Evolutionary conservation across 1,284 basidiomycete species (phyloP).

Genomic region (Cutaneotrichosporon spelunceum): DNA sequence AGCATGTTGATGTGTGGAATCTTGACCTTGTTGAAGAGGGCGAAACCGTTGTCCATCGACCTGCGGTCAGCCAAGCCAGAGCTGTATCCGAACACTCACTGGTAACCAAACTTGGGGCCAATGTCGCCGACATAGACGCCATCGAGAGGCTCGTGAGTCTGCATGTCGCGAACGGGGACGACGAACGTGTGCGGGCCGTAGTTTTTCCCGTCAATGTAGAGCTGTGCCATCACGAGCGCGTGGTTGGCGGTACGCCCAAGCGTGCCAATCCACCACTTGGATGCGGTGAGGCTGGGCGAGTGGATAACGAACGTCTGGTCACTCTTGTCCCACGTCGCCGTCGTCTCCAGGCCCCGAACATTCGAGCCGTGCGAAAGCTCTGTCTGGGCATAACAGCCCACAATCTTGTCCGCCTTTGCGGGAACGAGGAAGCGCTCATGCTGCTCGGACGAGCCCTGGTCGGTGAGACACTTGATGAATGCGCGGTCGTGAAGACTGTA

Average conservation of each 20-base stretch:
- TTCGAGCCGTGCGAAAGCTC: slow-evolving; percentile 56
- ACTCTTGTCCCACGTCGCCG: slow-evolving; percentile 57
- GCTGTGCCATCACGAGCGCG: slow-evolving; percentile 58
- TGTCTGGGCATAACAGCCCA: slow-evolving; percentile 60
- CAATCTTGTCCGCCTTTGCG: slow-evolving; percentile 34
- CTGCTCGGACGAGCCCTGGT: slow-evolving; percentile 24
- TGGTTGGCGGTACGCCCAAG: slow-evolving; percentile 59
- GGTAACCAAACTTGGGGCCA: slow-evolving; percentile 60
- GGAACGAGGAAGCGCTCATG: slow-evolving; percentile 24
- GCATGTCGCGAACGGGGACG: slow-evolving; percentile 57
- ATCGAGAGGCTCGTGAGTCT: slow-evolving; percentile 54
- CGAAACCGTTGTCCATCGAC: slow-evolving; percentile 55
- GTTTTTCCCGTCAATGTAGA: slow-evolving; percentile 56
- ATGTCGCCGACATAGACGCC: slow-evolving; percentile 60
- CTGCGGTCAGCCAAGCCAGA: slow-evolving; percentile 40
- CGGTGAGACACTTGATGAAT: slow-evolving; percentile 21
- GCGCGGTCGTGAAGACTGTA: slow-evolving; percentile 23
- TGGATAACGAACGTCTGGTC: slow-evolving; percentile 60
- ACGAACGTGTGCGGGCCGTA: slow-evolving; percentile 60
- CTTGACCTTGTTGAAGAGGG: slow-evolving; percentile 58
- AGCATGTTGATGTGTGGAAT: slow-evolving; percentile 59
- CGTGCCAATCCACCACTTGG: slow-evolving; percentile 60
- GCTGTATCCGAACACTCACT: slow-evolving; percentile 53
- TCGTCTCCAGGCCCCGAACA: slow-evolving; percentile 60
- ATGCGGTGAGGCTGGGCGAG: slow-evolving; percentile 55